Conservation (phyloP, 805 yeast genomes). For the Yamadazyma ubonensis region DNA sequence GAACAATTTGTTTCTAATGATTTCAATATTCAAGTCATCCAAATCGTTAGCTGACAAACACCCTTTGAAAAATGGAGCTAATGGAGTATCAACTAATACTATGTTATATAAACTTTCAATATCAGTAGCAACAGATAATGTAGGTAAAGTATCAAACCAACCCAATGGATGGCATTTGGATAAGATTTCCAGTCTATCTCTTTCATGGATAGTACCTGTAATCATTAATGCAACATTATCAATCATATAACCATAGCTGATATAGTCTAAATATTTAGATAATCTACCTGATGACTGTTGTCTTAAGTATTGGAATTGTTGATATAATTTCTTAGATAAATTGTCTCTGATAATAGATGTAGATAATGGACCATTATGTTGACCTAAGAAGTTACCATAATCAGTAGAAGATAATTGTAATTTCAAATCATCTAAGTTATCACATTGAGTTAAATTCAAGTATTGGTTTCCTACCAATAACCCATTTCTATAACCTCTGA, state of each 20-base stretch:
- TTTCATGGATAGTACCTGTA: conserved; percentile 94
- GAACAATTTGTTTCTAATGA: conserved; percentile 86
- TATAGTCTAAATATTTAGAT: conserved; percentile 82
- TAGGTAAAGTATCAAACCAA: conserved; percentile 97
- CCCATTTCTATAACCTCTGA: conserved; percentile 90
- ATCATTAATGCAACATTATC: conserved; percentile 95
- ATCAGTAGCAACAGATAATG: conserved; percentile 91
- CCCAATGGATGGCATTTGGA: conserved; percentile 95
- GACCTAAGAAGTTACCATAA: conserved; percentile 85
- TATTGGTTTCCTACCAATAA: conserved; percentile 77
- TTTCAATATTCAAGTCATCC: conserved; percentile 94
- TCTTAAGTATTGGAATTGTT: conserved; percentile 81
- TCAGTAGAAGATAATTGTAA: conserved; percentile 94
- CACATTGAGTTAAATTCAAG: conserved; percentile 93
- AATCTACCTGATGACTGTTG: conserved; percentile 81
- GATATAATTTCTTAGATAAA: conserved; percentile 69
- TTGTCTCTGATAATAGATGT: conserved; percentile 84
- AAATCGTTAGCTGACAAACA: conserved; percentile 84
- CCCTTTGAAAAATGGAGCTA: conserved; percentile 93
- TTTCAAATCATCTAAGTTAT: conserved; percentile 88
- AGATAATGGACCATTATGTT: conserved; percentile 77
- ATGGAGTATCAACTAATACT: conserved; percentile 93
- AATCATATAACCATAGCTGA: conserved; percentile 96
- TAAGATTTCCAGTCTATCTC: conserved; percentile 85
- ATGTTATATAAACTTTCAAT: conserved; percentile 89